Evolutionary conservation across 768 basidiomycete species (phyloP).

Genomic region (Mycena crocata): DNA sequence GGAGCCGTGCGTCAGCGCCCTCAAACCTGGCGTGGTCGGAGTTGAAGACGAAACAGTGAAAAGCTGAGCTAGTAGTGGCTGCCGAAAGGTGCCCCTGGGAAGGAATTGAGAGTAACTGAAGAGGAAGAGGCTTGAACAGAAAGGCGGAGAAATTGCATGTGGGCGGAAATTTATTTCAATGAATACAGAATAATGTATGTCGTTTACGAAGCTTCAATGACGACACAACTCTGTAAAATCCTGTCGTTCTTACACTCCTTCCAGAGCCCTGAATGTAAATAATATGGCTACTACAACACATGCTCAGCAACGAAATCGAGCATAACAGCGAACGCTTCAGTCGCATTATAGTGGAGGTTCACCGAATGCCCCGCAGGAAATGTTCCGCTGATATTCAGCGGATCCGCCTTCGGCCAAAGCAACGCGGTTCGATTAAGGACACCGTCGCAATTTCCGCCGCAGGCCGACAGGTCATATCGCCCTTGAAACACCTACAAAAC

Average conservation of each 20-base stretch:
- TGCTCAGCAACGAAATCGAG: constrained; percentile 16
- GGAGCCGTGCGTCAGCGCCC: constrained; percentile 57
- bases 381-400: constrained; percentile 11
- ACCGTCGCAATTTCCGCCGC: constrained; percentile 24
- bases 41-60: constrained; percentile 35
- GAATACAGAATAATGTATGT: no score
- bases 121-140: no score
- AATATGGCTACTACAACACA: no score
- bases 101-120: no score
- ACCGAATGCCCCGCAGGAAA: constrained; percentile 23
- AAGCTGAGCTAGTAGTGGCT: constrained; percentile 39
- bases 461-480: constrained; percentile 14
- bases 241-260: no score
- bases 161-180: no score
- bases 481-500: constrained; percentile 16
- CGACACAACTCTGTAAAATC: no score
- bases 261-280: no score
- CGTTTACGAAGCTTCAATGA: no score
- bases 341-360: constrained; percentile 19
- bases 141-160: no score
- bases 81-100: no score
- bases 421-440: constrained; percentile 13
- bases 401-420: constrained; percentile 16
- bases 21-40: constrained; percentile 38
- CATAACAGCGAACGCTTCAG: constrained; percentile 15